Percentiles rank a stretch among this genome's conserved stretches.
These are phyloP conservation scores for Emericellopsis terricola DNA, from an alignment of 495 filamentous ascomycete genomes.

Conservation along the genomic window DNA sequence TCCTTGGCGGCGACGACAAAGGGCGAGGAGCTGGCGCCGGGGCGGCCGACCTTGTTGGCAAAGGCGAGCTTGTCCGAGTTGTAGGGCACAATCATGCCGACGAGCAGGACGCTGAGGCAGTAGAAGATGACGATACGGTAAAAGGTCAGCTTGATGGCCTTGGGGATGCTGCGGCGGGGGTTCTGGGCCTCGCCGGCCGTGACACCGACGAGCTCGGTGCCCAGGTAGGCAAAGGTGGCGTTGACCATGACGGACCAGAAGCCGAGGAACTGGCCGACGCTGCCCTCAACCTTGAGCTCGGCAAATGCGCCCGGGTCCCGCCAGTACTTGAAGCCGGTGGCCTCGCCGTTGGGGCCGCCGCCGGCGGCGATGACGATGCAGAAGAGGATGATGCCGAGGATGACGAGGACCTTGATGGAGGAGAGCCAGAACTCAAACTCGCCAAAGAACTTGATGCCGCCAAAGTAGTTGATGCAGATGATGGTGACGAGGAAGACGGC, in stretches of 20 bases:
- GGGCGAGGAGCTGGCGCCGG: slow-evolving; percentile 42
- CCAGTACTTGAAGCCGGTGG: slow-evolving; percentile 63
- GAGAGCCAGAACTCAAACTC: slow-evolving; percentile 76
- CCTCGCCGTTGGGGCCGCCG: slow-evolving; percentile 54
- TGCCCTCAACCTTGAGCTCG: slow-evolving; percentile 29
- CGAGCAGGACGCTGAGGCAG: slow-evolving; percentile 47
- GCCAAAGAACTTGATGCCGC: slow-evolving; percentile 47
- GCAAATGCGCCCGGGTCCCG: slow-evolving; percentile 52
- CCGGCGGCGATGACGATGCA: slow-evolving; percentile 55
- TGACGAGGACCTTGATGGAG: slow-evolving; percentile 48
- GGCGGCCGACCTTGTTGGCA: slow-evolving; percentile 28
- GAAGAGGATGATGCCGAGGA: slow-evolving; percentile 46
- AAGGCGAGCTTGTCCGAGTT: slow-evolving; percentile 35
- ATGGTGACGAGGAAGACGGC: slow-evolving; percentile 47
- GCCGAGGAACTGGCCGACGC: slow-evolving; percentile 45
- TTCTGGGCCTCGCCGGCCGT: slow-evolving; percentile 69
- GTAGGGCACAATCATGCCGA: slow-evolving; percentile 50
- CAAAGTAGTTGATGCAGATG: slow-evolving; percentile 40
- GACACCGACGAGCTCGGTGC: slow-evolving; percentile 70
- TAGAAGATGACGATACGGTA: slow-evolving; percentile 64
- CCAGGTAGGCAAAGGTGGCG: slow-evolving; percentile 68
- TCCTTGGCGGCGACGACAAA: slow-evolving; percentile 45
- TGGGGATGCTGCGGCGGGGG: slow-evolving; percentile 26
- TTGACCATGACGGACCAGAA: slow-evolving; percentile 67
- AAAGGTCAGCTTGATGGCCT: slow-evolving; percentile 54